Conservation (phyloP, 305 asterid genomes). For the Rubia tinctorum region DNA sequence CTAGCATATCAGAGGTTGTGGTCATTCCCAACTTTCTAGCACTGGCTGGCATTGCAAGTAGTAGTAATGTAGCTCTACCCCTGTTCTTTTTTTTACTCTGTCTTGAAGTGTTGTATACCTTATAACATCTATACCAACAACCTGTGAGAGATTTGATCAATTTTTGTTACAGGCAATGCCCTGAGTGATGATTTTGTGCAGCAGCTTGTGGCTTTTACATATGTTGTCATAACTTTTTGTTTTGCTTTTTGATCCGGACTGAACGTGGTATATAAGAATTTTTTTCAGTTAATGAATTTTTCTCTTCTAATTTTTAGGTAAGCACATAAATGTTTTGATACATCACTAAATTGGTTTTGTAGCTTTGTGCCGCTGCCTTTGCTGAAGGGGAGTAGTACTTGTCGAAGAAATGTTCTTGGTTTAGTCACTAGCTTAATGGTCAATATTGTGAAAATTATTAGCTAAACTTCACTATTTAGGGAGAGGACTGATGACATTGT, state of each 20-base stretch:
- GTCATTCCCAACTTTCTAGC: slow-evolving; percentile 1
- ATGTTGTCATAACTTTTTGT: not conserved
- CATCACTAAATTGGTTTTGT: not conserved
- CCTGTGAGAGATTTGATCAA: not conserved
- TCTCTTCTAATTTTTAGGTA: not conserved
- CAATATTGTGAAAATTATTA: not conserved
- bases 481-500: not conserved
- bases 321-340: not conserved
- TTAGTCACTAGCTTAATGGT: not conserved
- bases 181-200: not conserved
- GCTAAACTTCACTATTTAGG: not conserved
- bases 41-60: not conserved
- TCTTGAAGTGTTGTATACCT: not conserved
- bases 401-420: not conserved
- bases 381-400: not conserved
- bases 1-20: not conserved
- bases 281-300: not conserved
- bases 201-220: not conserved
- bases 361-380: not conserved
- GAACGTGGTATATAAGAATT: not conserved
- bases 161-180: not conserved
- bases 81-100: not conserved
- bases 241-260: not conserved
- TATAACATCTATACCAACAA: not conserved
- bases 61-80: not conserved